Conservation (phyloP, 129 eudicot species). For the Daucus carota region DNA sequence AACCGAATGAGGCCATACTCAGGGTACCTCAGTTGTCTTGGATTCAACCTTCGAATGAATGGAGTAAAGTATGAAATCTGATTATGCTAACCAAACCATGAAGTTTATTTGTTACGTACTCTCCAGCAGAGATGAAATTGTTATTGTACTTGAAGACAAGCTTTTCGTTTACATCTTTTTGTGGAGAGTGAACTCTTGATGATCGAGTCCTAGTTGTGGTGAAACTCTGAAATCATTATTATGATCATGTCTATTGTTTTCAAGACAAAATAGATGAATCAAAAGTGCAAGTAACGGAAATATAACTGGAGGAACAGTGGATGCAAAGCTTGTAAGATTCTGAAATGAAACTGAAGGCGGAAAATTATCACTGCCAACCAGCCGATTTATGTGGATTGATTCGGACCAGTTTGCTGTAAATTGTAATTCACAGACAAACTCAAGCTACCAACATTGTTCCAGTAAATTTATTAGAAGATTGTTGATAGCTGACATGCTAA, state of each 20-base stretch:
- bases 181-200: not conserved
- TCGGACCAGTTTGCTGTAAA: constrained; percentile 37
- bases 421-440: constrained; percentile 16
- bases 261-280: not conserved
- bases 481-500: not conserved
- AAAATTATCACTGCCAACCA: not conserved
- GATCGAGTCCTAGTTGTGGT: not conserved
- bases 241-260: not conserved
- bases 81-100: not conserved
- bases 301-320: constrained; percentile 69
- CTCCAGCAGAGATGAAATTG: not conserved
- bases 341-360: constrained; percentile 31
- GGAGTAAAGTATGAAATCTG: not conserved
- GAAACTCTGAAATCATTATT: not conserved
- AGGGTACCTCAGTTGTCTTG: no score
- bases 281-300: not conserved
- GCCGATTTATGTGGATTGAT: constrained; percentile 33
- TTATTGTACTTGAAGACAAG: not conserved
- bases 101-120: not conserved
- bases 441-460: not conserved
- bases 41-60: constrained; percentile 47
- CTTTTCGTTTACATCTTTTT: not conserved
- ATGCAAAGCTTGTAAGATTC: constrained; percentile 37
- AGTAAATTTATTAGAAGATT: not conserved
- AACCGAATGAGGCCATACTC: constrained; percentile 46